These are phyloP conservation scores for Vigna trinervia DNA, from an alignment of 306 rosid genomes.

Conservation along the genomic window DNA sequence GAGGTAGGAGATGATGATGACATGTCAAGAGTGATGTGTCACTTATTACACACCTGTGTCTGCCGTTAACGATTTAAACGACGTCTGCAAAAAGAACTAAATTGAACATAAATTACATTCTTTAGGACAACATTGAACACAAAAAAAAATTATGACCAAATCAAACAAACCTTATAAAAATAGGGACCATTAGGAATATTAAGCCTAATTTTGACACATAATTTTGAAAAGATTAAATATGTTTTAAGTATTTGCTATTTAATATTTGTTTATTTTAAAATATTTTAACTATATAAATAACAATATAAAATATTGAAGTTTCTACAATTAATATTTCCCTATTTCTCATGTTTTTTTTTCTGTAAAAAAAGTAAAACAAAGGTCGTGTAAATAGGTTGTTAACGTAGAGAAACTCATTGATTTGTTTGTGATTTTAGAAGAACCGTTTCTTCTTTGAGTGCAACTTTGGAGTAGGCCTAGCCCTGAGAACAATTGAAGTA, in stretches of 20 bases:
- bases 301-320: background rate
- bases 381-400: background rate
- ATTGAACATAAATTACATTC: too few relatives aligned
- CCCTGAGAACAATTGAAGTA: background rate
- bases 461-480: background rate
- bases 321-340: background rate
- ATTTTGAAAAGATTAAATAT: too few relatives aligned
- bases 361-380: background rate
- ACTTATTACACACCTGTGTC: too few relatives aligned
- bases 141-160: too few relatives aligned
- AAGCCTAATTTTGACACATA: too few relatives aligned
- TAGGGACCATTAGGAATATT: too few relatives aligned
- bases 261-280: background rate
- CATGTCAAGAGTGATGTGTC: too few relatives aligned
- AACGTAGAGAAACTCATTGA: background rate
- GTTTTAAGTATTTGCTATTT: background rate
- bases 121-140: too few relatives aligned
- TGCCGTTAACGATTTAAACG: too few relatives aligned
- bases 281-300: background rate
- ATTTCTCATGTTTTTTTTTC: background rate
- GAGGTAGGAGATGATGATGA: too few relatives aligned
- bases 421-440: background rate
- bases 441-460: background rate
- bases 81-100: too few relatives aligned
- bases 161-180: too few relatives aligned